A percentile compares a stretch with the other conserved stretches of the same genome.
phyloP scores from a whole-genome alignment of 2,329 filamentous ascomycete genomes.

The Nannizziopsis barbatae region DNA sequence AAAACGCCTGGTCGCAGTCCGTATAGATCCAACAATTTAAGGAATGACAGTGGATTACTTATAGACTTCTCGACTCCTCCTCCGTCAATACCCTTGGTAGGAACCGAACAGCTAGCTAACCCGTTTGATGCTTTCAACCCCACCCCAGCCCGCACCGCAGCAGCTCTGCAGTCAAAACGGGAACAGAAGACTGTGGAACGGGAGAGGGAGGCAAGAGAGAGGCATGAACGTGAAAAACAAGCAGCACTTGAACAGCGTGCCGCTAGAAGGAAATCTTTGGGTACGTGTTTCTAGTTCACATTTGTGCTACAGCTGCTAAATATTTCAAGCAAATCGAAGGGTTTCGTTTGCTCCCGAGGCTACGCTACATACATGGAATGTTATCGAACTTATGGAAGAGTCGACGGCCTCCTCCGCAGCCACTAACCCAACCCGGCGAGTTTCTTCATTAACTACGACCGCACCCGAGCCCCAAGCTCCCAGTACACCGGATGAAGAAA shows the following conservation, averaged over 20 bases:
- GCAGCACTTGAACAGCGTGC: conserved; percentile 63
- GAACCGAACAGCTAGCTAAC: conserved; percentile 36
- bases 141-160: conserved; percentile 36
- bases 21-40: conserved; percentile 12
- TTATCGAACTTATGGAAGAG: conserved; percentile 78
- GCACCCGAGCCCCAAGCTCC: neutral
- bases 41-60: conserved; percentile 22
- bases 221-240: conserved; percentile 44
- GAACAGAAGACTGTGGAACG: conserved; percentile 58
- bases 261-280: conserved; percentile 81
- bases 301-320: neutral
- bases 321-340: conserved; percentile 58
- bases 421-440: conserved; percentile 62
- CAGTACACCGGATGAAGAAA: conserved; percentile 32
- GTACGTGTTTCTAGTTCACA: conserved; percentile 26
- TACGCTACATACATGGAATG: conserved; percentile 93
- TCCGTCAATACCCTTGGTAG: conserved; percentile 23
- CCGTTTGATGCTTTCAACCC: conserved; percentile 39
- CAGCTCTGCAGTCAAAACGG: conserved; percentile 48
- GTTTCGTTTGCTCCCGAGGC: conserved; percentile 97
- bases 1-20: conserved; percentile 29
- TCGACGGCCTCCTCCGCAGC: conserved; percentile 65
- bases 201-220: conserved; percentile 58
- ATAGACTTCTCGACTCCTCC: conserved; percentile 35
- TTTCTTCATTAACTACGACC: conserved; percentile 47